A percentile compares a stretch with the other conserved stretches of the same genome.
Conservation (phyloP, 192 early-diverging fungal genomes). For the Linnemannia zychae region DNA sequence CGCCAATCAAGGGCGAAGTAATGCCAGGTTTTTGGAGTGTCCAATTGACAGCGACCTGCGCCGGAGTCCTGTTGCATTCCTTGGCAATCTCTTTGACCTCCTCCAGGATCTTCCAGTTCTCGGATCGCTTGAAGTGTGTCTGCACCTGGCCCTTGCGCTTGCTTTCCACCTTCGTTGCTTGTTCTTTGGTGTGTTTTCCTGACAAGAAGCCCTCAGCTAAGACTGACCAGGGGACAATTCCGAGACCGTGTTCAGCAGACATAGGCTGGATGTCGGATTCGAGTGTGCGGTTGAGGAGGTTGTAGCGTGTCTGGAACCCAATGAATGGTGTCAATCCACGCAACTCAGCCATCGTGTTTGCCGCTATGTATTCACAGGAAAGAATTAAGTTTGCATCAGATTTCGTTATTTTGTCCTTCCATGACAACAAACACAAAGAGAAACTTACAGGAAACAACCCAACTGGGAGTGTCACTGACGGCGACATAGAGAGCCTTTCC, state of each 20-base stretch:
- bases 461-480: slow-evolving; percentile 55
- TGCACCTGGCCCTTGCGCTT: slow-evolving; percentile 17
- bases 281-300: slow-evolving; percentile 45
- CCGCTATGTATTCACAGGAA: slow-evolving; percentile 6
- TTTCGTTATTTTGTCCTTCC: neutral
- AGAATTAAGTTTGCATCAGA: neutral
- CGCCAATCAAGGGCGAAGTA: slow-evolving; percentile 55
- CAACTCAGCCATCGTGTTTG: slow-evolving; percentile 50
- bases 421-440: neutral
- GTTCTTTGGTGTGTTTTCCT: slow-evolving; percentile 51
- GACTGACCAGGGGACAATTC: slow-evolving; percentile 67
- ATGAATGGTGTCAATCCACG: slow-evolving; percentile 49
- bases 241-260: slow-evolving; percentile 45
- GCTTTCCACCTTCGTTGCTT: neutral
- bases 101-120: slow-evolving; percentile 61
- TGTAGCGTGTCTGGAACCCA: slow-evolving; percentile 50
- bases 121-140: slow-evolving; percentile 16
- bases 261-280: slow-evolving; percentile 56
- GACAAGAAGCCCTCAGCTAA: slow-evolving; percentile 67
- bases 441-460: slow-evolving; percentile 67
- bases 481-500: slow-evolving; percentile 76
- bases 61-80: slow-evolving; percentile 55
- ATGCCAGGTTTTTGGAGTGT: slow-evolving; percentile 58
- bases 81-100: slow-evolving; percentile 57
- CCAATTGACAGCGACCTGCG: slow-evolving; percentile 66